phyloP scores from a whole-genome alignment of 306 rosid genomes.

The Cicer arietinum region DNA sequence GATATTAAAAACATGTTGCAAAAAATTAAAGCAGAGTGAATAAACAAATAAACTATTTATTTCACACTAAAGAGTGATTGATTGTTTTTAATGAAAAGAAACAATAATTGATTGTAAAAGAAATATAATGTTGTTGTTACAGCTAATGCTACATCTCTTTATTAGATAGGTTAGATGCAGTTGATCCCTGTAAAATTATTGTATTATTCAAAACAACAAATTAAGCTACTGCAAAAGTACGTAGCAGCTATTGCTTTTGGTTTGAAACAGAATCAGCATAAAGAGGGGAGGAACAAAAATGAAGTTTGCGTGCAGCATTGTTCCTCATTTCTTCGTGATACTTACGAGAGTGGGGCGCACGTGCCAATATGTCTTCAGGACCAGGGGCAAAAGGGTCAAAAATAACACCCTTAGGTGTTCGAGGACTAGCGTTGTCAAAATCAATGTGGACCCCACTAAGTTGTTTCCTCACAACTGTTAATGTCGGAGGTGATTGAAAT shows the following conservation, averaged over 20 bases:
- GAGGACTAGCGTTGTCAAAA: neutral
- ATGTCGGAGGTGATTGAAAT: neutral
- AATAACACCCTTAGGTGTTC: neutral
- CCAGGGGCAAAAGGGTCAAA: constrained; percentile 21
- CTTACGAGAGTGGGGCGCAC: neutral
- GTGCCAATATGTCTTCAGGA: neutral
- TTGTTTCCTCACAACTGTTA: neutral
- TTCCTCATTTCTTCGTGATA: neutral
- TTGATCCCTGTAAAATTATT: constrained; percentile 1
- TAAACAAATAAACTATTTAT: neutral
- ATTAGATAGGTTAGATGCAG: neutral
- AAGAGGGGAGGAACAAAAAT: neutral
- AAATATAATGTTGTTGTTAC: neutral
- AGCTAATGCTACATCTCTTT: constrained; percentile 15
- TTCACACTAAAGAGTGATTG: neutral
- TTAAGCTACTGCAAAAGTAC: neutral
- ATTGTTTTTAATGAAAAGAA: no score
- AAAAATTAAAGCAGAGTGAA: neutral
- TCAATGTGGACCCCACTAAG: neutral
- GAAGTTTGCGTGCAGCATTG: neutral
- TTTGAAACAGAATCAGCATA: neutral
- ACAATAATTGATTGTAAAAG: neutral
- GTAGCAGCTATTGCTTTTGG: neutral
- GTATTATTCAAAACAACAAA: neutral
- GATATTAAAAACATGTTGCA: neutral